A percentile compares a stretch with the other conserved stretches of the same genome.
Evolutionary conservation across 306 rosid genomes (phyloP).

Genomic region (Mucuna pruriens): DNA sequence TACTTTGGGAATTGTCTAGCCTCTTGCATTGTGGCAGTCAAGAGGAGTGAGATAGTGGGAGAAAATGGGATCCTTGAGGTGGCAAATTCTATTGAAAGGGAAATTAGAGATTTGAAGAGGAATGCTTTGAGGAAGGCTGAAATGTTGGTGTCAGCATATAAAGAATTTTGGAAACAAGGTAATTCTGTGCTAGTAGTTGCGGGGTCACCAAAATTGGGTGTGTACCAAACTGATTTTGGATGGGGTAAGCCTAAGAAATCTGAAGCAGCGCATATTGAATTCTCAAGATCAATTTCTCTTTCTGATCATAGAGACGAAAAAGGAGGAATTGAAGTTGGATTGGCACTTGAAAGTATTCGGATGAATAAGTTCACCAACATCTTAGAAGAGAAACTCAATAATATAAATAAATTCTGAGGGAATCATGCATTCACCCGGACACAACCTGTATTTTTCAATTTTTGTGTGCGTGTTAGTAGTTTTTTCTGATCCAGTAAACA

Average conservation of each 20-base stretch:
- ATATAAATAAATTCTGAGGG: neutral
- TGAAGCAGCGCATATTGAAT: slow-evolving; percentile 44
- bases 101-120: slow-evolving; percentile 33
- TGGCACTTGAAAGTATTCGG: slow-evolving; percentile 24
- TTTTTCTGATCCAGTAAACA: too few relatives aligned
- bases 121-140: slow-evolving; percentile 38
- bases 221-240: too few relatives aligned
- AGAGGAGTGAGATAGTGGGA: slow-evolving; percentile 38
- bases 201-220: slow-evolving; percentile 44
- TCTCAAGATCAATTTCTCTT: slow-evolving; percentile 35
- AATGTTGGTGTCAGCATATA: slow-evolving; percentile 26
- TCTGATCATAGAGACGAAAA: slow-evolving; percentile 33
- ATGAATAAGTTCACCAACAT: slow-evolving; percentile 38
- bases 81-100: slow-evolving; percentile 32
- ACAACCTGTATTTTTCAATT: too few relatives aligned
- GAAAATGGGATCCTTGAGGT: slow-evolving; percentile 44
- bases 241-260: slow-evolving; percentile 1
- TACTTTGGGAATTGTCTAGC: slow-evolving; percentile 56
- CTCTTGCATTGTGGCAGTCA: neutral
- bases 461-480: too few relatives aligned
- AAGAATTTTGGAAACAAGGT: neutral
- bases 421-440: too few relatives aligned
- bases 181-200: neutral
- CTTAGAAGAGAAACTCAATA: slow-evolving; percentile 11
- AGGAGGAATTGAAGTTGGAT: slow-evolving; percentile 47